Evolutionary conservation across 2,329 filamentous ascomycete genomes (phyloP), one percentile per base, ranked within the genome.

Genomic region (Colletotrichum spaethianum): DNA sequence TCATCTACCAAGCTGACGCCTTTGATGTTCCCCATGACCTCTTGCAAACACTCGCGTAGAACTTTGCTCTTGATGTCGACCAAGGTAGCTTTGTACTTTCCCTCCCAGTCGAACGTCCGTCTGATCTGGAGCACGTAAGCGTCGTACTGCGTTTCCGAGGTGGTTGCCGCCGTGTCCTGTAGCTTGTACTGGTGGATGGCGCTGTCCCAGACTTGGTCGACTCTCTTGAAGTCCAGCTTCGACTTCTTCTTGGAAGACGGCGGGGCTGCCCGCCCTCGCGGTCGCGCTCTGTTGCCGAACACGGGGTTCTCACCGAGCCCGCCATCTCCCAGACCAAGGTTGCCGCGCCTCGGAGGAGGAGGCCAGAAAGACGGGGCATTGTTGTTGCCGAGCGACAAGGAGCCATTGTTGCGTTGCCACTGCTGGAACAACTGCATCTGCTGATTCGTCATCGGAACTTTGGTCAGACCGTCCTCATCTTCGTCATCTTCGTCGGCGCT

Each of bases 41-140:
- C 90, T 61, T 88, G 86, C 0, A 96, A 85, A 28, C 90, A 91
- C 73, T 94, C 91, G 9, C 92, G 92, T 4, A 98, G 86, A 20
- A 90, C 83, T 76, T 94, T 94, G 79, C 94, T 96, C 83, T 95
- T 96, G 81, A 98, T 93, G 75, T 97, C 94, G 60, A 98, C 90
- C 18, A 92, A 83, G 0, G 94, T 95, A 78, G 80, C 78, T 76
- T 90, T 86, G 77, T 94, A 95, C 77, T 94, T 94, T 74, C 94
- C 94, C 76, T 96, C 93, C 90, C 90, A 94, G 80, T 95, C 92
- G 79, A 98, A 97, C 18, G 90, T 92, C 66, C 95, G 89, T 20
- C 94, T 90, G 20, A 98, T 93, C 31, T 94, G 93, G 80, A 98
- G 97, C 38, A 94, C 87, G 79, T 92, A 96, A 72, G 93, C 90